These are phyloP conservation scores for Boletus edulis DNA, from an alignment of 768 basidiomycete species.

Conservation along the genomic window DNA sequence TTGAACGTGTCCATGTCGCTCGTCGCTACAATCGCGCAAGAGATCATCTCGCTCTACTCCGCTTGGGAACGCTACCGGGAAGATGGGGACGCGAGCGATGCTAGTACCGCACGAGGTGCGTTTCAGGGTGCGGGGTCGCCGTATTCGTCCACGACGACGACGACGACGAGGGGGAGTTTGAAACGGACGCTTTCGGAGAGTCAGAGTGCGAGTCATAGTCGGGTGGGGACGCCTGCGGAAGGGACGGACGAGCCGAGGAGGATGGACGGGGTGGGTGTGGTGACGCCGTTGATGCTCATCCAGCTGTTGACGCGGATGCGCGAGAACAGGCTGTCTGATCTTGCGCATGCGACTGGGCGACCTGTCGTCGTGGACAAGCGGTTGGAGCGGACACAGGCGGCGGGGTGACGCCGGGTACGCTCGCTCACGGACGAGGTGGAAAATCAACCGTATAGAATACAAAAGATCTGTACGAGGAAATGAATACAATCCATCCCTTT, in stretches of 20 bases:
- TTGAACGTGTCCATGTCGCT: constrained; percentile 83
- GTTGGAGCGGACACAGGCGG: constrained; percentile 69
- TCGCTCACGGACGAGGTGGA: too few species aligned
- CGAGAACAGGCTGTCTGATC: constrained; percentile 57
- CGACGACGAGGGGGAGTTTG: constrained; percentile 13
- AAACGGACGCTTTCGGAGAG: constrained; percentile 24
- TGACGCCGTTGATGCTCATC: constrained; percentile 61
- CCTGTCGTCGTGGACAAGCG: constrained; percentile 66
- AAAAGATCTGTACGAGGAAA: too few species aligned
- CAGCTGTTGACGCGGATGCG: constrained; percentile 63
- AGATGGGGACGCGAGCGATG: constrained; percentile 43
- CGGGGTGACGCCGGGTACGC: constrained; percentile 33
- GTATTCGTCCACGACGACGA: constrained; percentile 15
- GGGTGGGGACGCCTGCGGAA: constrained; percentile 28
- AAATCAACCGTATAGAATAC: too few species aligned
- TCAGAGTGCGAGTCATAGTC: constrained; percentile 26
- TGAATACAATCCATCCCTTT: neutral
- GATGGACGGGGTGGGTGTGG: constrained; percentile 23
- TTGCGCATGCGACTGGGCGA: constrained; percentile 49
- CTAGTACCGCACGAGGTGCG: constrained; percentile 6
- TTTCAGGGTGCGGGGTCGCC: constrained; percentile 20
- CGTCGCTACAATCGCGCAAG: constrained; percentile 82
- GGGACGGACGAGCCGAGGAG: constrained; percentile 17
- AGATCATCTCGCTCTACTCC: constrained; percentile 86
- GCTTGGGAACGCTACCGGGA: constrained; percentile 86